phyloP scores from a whole-genome alignment of 2,329 filamentous ascomycete species.

The Alternaria gaisen region DNA sequence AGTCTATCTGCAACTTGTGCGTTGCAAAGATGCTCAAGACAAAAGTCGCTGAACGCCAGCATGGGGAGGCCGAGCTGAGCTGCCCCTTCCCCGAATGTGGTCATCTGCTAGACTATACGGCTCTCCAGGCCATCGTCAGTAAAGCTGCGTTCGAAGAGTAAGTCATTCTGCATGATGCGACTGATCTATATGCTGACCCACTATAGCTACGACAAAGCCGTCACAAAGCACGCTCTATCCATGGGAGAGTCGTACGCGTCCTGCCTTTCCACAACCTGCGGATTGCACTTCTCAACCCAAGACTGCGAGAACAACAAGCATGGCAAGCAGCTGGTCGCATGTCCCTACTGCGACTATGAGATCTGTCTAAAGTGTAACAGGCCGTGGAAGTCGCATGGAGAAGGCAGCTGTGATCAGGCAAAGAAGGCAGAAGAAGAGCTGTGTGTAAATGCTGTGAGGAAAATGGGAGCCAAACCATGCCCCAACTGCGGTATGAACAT shows the following conservation, averaged over 20 bases:
- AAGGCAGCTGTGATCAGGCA: slow-evolving; percentile 22
- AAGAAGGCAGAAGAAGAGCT: slow-evolving; percentile 28
- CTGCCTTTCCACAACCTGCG: slow-evolving; percentile 33
- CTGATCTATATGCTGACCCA: slow-evolving; percentile 7
- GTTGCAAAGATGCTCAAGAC: slow-evolving; percentile 30
- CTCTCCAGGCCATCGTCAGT: slow-evolving; percentile 18
- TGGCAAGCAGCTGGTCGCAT: slow-evolving; percentile 23
- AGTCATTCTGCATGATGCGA: not conserved
- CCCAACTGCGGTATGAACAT: slow-evolving; percentile 38
- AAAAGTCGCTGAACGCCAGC: slow-evolving; percentile 22
- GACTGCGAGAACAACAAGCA: slow-evolving; percentile 14
- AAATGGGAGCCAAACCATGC: slow-evolving; percentile 38
- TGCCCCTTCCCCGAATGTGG: slow-evolving; percentile 30
- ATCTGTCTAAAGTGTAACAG: slow-evolving; percentile 35
- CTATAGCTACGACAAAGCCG: slow-evolving; percentile 32
- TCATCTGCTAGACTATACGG: slow-evolving; percentile 13
- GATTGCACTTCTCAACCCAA: slow-evolving; percentile 35
- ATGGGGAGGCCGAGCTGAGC: slow-evolving; percentile 22
- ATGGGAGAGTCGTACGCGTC: slow-evolving; percentile 21
- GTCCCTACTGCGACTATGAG: slow-evolving; percentile 35
- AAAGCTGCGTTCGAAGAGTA: slow-evolving; percentile 26
- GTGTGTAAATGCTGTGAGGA: slow-evolving; percentile 25
- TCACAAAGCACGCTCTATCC: slow-evolving; percentile 25
- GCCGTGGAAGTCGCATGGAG: slow-evolving; percentile 23
- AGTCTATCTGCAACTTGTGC: slow-evolving; percentile 29